Evolutionary conservation across 2,329 filamentous ascomycete species (phyloP).

Genomic region (Chrysosporium keratinophilum): DNA sequence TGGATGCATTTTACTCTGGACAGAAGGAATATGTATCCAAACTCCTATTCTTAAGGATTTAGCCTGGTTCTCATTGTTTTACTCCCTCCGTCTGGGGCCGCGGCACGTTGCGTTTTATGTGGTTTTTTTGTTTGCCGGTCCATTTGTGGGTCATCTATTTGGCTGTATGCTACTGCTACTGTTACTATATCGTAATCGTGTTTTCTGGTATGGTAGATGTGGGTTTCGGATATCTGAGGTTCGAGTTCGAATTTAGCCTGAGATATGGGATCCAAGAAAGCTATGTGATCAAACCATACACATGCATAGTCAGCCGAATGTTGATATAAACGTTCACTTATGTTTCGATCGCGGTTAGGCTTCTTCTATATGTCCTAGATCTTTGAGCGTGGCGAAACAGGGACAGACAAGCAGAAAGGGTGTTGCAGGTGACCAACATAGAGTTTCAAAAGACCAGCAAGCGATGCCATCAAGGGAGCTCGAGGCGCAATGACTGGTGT

Average conservation of each 20-base stretch:
- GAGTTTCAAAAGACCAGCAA: background rate
- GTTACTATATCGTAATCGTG: slow-evolving; percentile 16
- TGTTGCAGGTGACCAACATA: background rate
- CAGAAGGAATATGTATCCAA: background rate
- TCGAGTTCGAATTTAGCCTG: background rate
- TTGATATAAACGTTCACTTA: too few species aligned
- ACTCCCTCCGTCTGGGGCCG: background rate
- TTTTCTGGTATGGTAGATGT: slow-evolving; percentile 9
- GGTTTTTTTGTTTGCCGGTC: slow-evolving; percentile 14
- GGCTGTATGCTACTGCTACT: slow-evolving; percentile 21
- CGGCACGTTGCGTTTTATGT: slow-evolving; percentile 4
- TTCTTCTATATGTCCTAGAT: background rate
- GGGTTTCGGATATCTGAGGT: slow-evolving; percentile 1
- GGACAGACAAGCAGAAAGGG: background rate
- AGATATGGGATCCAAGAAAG: too few species aligned
- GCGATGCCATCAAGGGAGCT: background rate
- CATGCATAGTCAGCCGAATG: too few species aligned
- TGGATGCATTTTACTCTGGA: background rate
- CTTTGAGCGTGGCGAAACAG: background rate
- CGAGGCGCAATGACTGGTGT: background rate
- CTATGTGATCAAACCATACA: too few species aligned
- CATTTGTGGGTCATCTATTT: slow-evolving; percentile 20
- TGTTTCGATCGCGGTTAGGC: too few species aligned
- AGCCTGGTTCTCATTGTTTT: background rate
- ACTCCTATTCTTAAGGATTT: background rate